Evolutionary conservation across 306 rosid species (phyloP), one percentile per base, ranked within the genome.

Genomic region (Vigna trinervia): DNA sequence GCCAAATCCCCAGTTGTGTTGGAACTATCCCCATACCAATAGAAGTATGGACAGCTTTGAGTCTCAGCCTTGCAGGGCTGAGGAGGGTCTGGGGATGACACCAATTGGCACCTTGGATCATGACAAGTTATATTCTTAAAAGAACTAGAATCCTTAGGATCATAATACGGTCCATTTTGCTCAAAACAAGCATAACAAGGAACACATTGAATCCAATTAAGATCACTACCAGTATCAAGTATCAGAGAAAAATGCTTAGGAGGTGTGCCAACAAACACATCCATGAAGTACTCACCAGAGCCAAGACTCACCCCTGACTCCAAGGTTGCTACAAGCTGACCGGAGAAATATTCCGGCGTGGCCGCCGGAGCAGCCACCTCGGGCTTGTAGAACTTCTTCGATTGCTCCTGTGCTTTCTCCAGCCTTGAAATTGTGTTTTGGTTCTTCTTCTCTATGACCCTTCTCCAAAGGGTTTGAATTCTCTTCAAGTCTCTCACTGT

Each of bases 211-310:
- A 93, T 86, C 98, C 98, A 93, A 63, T 93, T 93, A 6, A 93
- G 92, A 46, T 93, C 98, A 80, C 98, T 93, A 6, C 97, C 98
- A 1, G 98, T 93, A 41, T 93, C 98, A 13, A 93, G 93, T 50
- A 93, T 91, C 45, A 93, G 63, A 48, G 93, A 89, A 79, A 88
- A 89, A 59, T 88, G 97, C 56, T 86, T 90, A 15, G 97, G 93
- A 50, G 97, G 97, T 41, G 93, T 90, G 60, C 97, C 97, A 30
- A 92, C 73, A 63, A 90, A 88, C 17, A 92, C 96, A 78, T 92
- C 97, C 86, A 92, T 90, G 89, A 92, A 92, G 81, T 92, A 92
- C 57, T 92, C 97, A 15, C 97, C 97, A 3, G 97, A 92, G 53
- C 97, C 97, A 23, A 81, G 91, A 26, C 86, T 89, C 1, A 92